Conservation (phyloP, 257 asterid species). For the Solanum ossicruentum region DNA sequence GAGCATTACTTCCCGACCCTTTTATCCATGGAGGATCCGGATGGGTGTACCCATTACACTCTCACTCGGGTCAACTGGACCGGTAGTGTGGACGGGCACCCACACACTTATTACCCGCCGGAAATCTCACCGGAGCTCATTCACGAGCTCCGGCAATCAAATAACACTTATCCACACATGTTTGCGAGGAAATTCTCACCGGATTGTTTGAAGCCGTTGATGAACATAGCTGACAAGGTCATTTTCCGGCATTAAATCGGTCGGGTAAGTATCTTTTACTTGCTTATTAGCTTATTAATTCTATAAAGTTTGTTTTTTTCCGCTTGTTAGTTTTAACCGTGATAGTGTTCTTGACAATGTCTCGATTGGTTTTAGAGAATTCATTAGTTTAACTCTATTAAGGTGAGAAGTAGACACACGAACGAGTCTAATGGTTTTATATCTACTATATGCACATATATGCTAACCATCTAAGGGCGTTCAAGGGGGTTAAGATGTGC, state of each 20-base stretch:
- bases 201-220: conserved; percentile 58
- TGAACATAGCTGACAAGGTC: conserved; percentile 34
- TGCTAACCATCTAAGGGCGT: too few species aligned
- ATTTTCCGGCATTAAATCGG: conserved; percentile 39
- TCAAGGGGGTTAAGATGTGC: too few species aligned
- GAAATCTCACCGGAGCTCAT: conserved; percentile 47
- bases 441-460: too few species aligned
- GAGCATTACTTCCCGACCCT: conserved; percentile 78
- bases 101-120: conserved; percentile 37
- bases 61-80: conserved; percentile 80
- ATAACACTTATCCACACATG: conserved; percentile 37
- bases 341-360: not conserved
- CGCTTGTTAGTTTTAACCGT: not conserved
- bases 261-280: conserved; percentile 20
- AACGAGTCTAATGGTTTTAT: too few species aligned
- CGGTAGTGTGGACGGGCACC: conserved; percentile 50
- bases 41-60: conserved; percentile 34
- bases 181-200: conserved; percentile 71
- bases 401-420: not conserved
- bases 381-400: not conserved
- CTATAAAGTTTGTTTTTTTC: not conserved
- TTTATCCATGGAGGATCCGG: conserved; percentile 65
- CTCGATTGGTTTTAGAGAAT: not conserved
- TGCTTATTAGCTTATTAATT: not conserved
- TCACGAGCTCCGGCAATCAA: conserved; percentile 25